phyloP scores from a whole-genome alignment of 2,329 filamentous ascomycete species.

The Setomelanomma holmii region DNA sequence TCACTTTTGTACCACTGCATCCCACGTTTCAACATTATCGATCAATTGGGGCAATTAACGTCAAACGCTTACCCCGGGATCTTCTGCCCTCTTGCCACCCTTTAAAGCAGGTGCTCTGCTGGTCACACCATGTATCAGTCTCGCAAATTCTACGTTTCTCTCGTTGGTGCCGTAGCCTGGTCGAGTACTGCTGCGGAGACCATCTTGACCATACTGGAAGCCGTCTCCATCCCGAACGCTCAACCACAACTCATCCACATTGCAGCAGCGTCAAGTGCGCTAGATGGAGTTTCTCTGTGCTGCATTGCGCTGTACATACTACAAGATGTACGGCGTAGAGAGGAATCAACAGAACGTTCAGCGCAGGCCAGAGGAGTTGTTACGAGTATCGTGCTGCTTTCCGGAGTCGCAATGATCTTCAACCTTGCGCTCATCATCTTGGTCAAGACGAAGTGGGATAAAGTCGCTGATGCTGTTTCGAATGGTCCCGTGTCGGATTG shows the following conservation, averaged over 20 bases:
- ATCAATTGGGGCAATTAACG: no score
- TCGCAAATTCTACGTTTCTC: slow-evolving; percentile 40
- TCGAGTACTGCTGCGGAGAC: slow-evolving; percentile 45
- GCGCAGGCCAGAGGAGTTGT: slow-evolving; percentile 26
- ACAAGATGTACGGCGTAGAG: slow-evolving; percentile 39
- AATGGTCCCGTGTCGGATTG: slow-evolving; percentile 26
- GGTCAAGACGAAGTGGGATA: slow-evolving; percentile 31
- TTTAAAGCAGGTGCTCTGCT: slow-evolving; percentile 14
- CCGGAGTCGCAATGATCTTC: slow-evolving; percentile 31
- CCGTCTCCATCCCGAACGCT: slow-evolving; percentile 38
- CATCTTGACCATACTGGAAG: slow-evolving; percentile 46
- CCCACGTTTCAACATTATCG: no score
- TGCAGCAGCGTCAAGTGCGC: slow-evolving; percentile 39
- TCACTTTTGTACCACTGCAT: slow-evolving; percentile 8
- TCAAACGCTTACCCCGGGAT: no score
- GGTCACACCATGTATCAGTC: slow-evolving; percentile 30
- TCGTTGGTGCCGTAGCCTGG: slow-evolving; percentile 43
- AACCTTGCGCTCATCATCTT: slow-evolving; percentile 37
- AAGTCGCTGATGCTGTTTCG: slow-evolving; percentile 21
- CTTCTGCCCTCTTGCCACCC: background rate
- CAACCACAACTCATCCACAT: slow-evolving; percentile 33
- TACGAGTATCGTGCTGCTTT: slow-evolving; percentile 29
- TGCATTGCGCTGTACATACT: slow-evolving; percentile 37
- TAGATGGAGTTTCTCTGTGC: slow-evolving; percentile 39
- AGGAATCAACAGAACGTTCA: slow-evolving; percentile 27